Conservation (phyloP, 169 alveolate species). For the Plasmodium cynomolgi region DNA sequence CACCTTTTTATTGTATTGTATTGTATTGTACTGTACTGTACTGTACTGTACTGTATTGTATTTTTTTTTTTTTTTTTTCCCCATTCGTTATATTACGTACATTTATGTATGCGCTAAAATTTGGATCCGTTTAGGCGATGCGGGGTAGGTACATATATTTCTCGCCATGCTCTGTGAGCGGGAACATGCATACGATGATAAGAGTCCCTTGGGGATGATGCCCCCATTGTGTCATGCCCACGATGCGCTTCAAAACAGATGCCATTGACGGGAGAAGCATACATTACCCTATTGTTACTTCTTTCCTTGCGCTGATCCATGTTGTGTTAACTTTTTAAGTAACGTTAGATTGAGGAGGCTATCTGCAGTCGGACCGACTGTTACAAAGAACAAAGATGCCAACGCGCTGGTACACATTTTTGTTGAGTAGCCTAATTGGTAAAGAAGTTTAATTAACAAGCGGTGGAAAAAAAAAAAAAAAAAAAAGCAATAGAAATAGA, state of each 20-base stretch:
- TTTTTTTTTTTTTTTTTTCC: not conserved
- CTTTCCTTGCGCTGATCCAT: not conserved
- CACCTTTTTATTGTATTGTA: not conserved
- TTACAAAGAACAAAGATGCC: not conserved
- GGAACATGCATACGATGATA: not conserved
- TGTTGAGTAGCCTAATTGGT: not conserved
- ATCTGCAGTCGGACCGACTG: not conserved
- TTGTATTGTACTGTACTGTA: not conserved
- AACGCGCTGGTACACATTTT: not conserved
- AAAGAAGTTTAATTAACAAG: not conserved
- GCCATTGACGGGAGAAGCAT: not conserved
- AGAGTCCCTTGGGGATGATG: constrained; percentile 1
- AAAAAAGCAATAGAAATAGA: not conserved
- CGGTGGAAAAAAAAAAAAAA: not conserved
- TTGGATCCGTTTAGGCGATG: not conserved
- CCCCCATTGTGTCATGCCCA: not conserved
- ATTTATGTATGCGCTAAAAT: not conserved
- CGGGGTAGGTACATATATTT: not conserved
- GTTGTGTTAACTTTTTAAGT: not conserved
- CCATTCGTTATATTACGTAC: not conserved
- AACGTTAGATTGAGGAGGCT: not conserved
- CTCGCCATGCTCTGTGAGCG: not conserved
- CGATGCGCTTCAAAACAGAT: not conserved
- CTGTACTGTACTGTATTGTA: not conserved
- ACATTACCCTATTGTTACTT: not conserved